Base-by-base conservation (phyloP, 805 yeast species). In the Starmerella vaccinii region DNA sequence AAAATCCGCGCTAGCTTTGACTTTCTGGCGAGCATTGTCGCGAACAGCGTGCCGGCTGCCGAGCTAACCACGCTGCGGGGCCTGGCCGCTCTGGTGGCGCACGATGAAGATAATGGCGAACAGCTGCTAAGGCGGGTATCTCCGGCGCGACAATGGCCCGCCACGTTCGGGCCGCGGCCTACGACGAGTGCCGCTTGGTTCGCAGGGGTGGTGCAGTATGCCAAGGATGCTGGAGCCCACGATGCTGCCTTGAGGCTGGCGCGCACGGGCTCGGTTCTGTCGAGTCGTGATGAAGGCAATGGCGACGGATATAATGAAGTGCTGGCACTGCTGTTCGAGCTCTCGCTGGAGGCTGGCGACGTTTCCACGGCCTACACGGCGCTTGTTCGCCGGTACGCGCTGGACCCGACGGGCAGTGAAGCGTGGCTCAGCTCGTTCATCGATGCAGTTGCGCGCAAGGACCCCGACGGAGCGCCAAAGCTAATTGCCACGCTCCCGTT, bases 401-500 rank as follows among this genome's bases (percentile, higher is more conserved):
- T 18, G 6, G 8, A 4, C 23, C 21, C 21, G 18, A 46, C n/a
- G 16, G 18, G 18, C 2, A 47, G 30, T 2, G 46, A 42, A 8
- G 24, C 19, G 2, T 51, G 47, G 30, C 33, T 59, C n/a, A 50
- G 49, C 21, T 35, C 49, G 47, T 54, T 65, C n/a, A 50, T 62
- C 5, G 52, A 43, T 5, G 33, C 57, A 1, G 61, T 61, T 39
- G 56, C 62, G 6, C 47, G 68, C 18, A 59, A 60, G 9, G 72
- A 74, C 45, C 65, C 22, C 4, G 52, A 51, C 8, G 55, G 68
- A 10, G 68, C 74, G 6, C 62, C 67, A 32, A 61, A 60, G 41
- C 59, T 80, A 33, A 49, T 58, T 22, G 62, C 70, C 18, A 64
- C 68, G 18, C 72, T 69, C 50, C 72, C 75, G 38, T 74, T 76